Conservation (phyloP, 805 yeast genomes). For the Candida nanaspora region DNA sequence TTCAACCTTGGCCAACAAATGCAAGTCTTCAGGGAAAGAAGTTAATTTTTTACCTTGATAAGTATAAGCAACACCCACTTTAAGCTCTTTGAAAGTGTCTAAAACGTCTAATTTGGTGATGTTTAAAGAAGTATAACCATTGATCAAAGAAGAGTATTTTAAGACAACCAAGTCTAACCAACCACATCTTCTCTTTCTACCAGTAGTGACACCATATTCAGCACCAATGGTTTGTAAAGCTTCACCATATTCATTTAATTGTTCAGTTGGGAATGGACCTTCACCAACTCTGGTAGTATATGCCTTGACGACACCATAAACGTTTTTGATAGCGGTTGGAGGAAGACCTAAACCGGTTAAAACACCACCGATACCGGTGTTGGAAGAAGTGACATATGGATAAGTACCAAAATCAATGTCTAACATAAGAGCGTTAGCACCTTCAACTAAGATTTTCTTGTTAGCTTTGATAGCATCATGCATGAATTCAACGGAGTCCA, state of each 20-base stretch:
- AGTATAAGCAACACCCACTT: slow-evolving; percentile 80
- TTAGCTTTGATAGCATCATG: slow-evolving; percentile 67
- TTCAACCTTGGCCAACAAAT: slow-evolving; percentile 77
- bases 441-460: slow-evolving; percentile 90
- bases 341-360: slow-evolving; percentile 95
- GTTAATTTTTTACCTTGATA: slow-evolving; percentile 68
- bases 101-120: slow-evolving; percentile 94
- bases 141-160: slow-evolving; percentile 83
- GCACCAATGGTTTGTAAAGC: slow-evolving; percentile 87
- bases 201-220: slow-evolving; percentile 97
- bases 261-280: slow-evolving; percentile 99
- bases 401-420: slow-evolving; percentile 98
- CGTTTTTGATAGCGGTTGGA: slow-evolving; percentile 72
- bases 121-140: slow-evolving; percentile 92
- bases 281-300: slow-evolving; percentile 99
- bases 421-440: slow-evolving; percentile 97
- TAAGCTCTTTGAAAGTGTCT: slow-evolving; percentile 81
- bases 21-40: slow-evolving; percentile 90
- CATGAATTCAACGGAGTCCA: slow-evolving; percentile 83
- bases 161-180: slow-evolving; percentile 96
- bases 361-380: slow-evolving; percentile 97
- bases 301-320: slow-evolving; percentile 96
- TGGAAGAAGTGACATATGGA: slow-evolving; percentile 93
- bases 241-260: slow-evolving; percentile 80
- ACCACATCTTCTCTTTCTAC: slow-evolving; percentile 98